Base-by-base conservation (phyloP, 805 yeast species). In the Candida boidinii region DNA sequence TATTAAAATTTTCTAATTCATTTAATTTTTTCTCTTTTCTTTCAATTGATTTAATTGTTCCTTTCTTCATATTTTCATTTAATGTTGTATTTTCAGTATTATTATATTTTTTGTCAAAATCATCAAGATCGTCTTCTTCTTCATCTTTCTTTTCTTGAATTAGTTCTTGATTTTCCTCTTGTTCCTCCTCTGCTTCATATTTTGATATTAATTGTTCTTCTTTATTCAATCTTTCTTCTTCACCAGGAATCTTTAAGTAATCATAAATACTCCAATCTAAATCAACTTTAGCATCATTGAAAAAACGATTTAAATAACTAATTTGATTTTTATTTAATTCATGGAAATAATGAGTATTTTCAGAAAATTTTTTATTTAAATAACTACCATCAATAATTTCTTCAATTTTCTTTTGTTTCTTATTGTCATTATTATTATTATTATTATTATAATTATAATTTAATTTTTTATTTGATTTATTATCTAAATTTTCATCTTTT, bases 251-350 rank as follows among this genome's bases (percentile, higher is more conserved):
- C 15, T 73, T 70, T 10, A 56, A 42, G 38, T 69, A 77, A 5
- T 58, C 51, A 6, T 64, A 68, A 15, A 70, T 60, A 12, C 79
- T 68, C 86, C 87, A 79, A 42, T 78, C 83, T 26, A 73, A 59
- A 16, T 53, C 50, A 2, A 71, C 62, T 14, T 56, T 56, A 1
- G 77, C 58, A 2, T 49, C 49, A 37, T 69, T 66, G 48, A 79
- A 74, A 40, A 70, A 62, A n/a, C 53, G 53, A 30, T 56, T 58
- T 0, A 48, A 27, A 26, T 30, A 35, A 1, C 39, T 15, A 6
- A 28, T 23, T 19, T 46, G 34, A 5, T 18, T 17, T 7, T 32
- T 33, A 1, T 29, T 25, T 1, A 51, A 33, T 11, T 33, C 25
- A 1, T 28, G 34, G 17, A 20, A 19, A 5, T 47, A 29, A 3